Conservation (phyloP, 1,284 basidiomycete species). For the Tranzscheliella williamsii region DNA sequence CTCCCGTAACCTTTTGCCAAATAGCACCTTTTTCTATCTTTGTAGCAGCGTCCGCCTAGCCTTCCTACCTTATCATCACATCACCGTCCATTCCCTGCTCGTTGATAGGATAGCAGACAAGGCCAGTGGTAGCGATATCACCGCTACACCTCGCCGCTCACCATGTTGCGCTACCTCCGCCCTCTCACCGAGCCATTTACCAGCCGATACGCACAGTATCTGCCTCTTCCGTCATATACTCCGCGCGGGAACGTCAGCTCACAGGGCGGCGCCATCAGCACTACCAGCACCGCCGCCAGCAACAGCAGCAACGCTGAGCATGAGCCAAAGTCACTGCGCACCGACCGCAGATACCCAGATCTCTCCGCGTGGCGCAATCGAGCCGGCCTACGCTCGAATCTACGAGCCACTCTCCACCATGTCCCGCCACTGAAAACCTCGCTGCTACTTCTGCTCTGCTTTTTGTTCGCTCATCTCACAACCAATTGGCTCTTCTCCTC, state of each 20-base stretch:
- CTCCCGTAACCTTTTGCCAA: too few species aligned
- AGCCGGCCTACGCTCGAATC: too few species aligned
- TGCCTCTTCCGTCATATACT: slow-evolving; percentile 12
- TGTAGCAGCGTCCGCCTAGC: background rate
- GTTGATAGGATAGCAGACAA: background rate
- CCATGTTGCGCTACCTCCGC: slow-evolving; percentile 17
- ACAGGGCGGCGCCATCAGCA: slow-evolving; percentile 7
- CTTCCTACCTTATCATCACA: too few species aligned
- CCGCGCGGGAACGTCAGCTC: slow-evolving; percentile 16
- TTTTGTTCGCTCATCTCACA: background rate
- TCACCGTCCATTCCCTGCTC: background rate
- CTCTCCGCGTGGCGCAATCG: too few species aligned
- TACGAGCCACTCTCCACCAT: too few species aligned
- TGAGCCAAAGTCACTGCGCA: too few species aligned
- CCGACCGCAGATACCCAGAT: too few species aligned
- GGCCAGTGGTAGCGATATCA: too few species aligned
- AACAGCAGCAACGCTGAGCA: too few species aligned
- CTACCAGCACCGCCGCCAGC: too few species aligned
- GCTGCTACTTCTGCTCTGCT: background rate
- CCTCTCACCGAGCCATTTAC: slow-evolving; percentile 14
- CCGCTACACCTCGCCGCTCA: too few species aligned
- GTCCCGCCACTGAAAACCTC: background rate
- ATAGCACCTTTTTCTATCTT: too few species aligned
- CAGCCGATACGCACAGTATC: slow-evolving; percentile 12
- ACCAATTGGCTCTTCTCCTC: background rate